phyloP scores from a whole-genome alignment of 352 stramenopile genomes.

The Phytophthora boehmeriae region DNA sequence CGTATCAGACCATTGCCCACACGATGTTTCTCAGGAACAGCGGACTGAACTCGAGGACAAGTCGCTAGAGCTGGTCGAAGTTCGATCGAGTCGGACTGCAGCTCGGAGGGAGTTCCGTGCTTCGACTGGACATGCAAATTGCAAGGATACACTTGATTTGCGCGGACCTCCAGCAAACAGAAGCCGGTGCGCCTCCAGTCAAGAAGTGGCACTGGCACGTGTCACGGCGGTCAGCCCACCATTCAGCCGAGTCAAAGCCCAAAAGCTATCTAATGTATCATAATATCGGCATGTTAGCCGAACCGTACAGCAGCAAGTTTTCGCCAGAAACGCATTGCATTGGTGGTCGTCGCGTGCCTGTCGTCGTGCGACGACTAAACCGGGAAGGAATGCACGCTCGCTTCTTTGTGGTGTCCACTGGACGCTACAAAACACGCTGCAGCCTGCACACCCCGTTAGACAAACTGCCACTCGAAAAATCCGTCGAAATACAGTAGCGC shows the following conservation, averaged over 20 bases:
- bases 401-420: too few species aligned
- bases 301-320: too few species aligned
- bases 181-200: conserved; percentile 30
- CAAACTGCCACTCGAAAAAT: too few species aligned
- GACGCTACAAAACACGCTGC: too few species aligned
- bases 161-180: conserved; percentile 20
- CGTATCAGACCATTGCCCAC: neutral
- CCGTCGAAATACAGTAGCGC: too few species aligned
- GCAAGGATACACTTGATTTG: conserved; percentile 37
- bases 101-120: too few species aligned
- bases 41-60: conserved; percentile 14
- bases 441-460: neutral
- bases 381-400: too few species aligned
- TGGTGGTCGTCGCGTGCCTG: neutral
- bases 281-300: too few species aligned
- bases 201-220: conserved; percentile 26
- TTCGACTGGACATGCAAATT: neutral
- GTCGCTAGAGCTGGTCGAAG: neutral
- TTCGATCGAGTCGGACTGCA: too few species aligned
- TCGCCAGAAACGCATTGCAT: neutral
- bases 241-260: conserved; percentile 5
- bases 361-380: neutral
- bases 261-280: neutral
- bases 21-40: neutral
- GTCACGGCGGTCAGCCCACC: conserved; percentile 9